Evolutionary conservation across 2,329 filamentous ascomycete species (phyloP).

Genomic region (Domatiomyces globalis): DNA sequence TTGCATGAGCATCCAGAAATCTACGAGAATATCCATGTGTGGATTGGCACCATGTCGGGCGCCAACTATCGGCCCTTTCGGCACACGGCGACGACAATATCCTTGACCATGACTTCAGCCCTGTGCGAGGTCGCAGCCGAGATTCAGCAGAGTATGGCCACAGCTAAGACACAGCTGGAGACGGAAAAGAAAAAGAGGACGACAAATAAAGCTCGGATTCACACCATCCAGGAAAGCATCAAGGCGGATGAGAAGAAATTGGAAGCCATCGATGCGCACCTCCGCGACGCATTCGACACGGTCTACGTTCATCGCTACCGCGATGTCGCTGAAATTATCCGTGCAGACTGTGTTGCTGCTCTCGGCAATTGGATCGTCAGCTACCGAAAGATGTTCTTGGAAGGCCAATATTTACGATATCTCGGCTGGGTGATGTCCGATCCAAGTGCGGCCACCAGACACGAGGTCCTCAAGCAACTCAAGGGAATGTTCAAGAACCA

Average conservation of each 20-base stretch:
- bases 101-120: constrained; percentile 63
- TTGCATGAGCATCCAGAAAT: constrained; percentile 64
- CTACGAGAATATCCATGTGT: constrained; percentile 77
- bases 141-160: constrained; percentile 58
- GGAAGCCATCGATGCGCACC: constrained; percentile 53
- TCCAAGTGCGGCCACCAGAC: constrained; percentile 54
- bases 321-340: constrained; percentile 79
- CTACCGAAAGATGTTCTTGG: constrained; percentile 77
- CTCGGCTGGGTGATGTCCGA: constrained; percentile 93
- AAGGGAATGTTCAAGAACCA: constrained; percentile 64
- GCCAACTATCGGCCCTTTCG: constrained; percentile 77
- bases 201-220: constrained; percentile 64
- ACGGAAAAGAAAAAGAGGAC: constrained; percentile 58
- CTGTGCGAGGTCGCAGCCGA: constrained; percentile 60
- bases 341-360: constrained; percentile 74
- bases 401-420: constrained; percentile 80
- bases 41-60: constrained; percentile 83
- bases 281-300: constrained; percentile 79
- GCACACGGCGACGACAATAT: constrained; percentile 80
- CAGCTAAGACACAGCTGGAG: constrained; percentile 63
- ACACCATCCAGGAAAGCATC: constrained; percentile 57
- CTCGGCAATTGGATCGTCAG: constrained; percentile 78
- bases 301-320: constrained; percentile 93
- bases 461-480: constrained; percentile 78
- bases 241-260: constrained; percentile 56